Percentiles rank a stretch among this genome's conserved stretches.
Evolutionary conservation across 176 grass and related monocot species (phyloP).

Genomic region (Elaeis guineensis): DNA sequence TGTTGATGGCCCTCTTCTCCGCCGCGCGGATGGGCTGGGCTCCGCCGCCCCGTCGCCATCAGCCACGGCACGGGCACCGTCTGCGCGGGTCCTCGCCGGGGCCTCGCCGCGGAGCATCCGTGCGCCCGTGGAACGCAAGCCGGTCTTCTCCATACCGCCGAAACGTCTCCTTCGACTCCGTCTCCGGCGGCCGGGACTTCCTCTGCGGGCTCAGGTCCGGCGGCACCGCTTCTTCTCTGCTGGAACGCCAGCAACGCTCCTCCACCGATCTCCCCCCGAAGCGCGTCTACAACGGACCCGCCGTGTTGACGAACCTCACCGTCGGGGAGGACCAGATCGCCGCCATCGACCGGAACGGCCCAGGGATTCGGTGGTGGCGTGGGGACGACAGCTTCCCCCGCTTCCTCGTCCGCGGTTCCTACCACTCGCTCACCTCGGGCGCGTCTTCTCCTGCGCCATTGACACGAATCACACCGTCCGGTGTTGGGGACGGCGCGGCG

Average conservation of each 20-base stretch:
- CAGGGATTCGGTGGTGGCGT: constrained; percentile 55
- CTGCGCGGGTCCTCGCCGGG: constrained; percentile 34
- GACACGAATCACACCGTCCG: constrained; percentile 21
- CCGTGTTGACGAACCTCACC: constrained; percentile 6
- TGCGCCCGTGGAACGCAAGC: not conserved
- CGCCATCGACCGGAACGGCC: constrained; percentile 20
- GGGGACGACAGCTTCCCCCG: not conserved
- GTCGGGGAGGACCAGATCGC: constrained; percentile 64
- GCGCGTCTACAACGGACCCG: constrained; percentile 43
- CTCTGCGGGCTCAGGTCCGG: constrained; percentile 36
- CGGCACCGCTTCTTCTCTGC: constrained; percentile 51
- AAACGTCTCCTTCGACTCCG: constrained; percentile 29
- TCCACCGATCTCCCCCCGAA: not conserved
- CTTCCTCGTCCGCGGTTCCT: not conserved
- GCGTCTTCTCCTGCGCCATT: constrained; percentile 61
- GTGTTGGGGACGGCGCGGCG: constrained; percentile 46
- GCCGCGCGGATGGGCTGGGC: constrained; percentile 9
- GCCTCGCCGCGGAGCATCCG: constrained; percentile 24
- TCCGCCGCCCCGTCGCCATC: constrained; percentile 52
- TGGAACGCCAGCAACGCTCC: constrained; percentile 27
- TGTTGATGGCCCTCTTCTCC: constrained; percentile 9
- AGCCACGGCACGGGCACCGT: constrained; percentile 20
- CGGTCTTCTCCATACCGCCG: constrained; percentile 14
- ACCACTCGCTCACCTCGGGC: constrained; percentile 51
- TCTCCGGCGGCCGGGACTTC: constrained; percentile 42